These are phyloP conservation scores for Metarhizium humberi DNA, from an alignment of 2,329 filamentous ascomycete genomes.

Conservation along the genomic window DNA sequence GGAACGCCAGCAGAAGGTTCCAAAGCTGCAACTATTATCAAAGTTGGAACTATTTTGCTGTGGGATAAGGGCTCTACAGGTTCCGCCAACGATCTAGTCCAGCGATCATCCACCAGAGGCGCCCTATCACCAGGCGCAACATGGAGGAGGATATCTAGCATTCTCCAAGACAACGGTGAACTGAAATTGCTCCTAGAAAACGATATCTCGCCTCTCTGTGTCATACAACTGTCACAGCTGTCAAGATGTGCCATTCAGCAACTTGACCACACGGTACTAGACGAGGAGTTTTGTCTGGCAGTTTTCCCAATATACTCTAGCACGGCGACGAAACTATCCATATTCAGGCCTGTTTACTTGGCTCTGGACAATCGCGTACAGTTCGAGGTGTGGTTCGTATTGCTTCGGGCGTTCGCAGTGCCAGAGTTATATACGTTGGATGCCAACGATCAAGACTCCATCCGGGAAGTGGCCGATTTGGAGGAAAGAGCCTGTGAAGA, in stretches of 20 bases:
- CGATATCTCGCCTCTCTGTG: slow-evolving; percentile 68
- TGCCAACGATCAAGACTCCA: slow-evolving; percentile 29
- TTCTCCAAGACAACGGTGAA: slow-evolving; percentile 88
- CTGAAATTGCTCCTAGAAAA: slow-evolving; percentile 85
- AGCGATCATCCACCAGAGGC: slow-evolving; percentile 48
- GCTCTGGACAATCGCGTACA: slow-evolving; percentile 77
- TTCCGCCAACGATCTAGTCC: slow-evolving; percentile 46
- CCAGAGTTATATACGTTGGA: slow-evolving; percentile 75
- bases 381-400: slow-evolving; percentile 96
- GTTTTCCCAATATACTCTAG: slow-evolving; percentile 90
- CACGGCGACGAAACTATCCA: slow-evolving; percentile 60
- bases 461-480: slow-evolving; percentile 30
- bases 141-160: slow-evolving; percentile 87
- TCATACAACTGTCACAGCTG: slow-evolving; percentile 80
- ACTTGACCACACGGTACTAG: slow-evolving; percentile 80
- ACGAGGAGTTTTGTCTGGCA: slow-evolving; percentile 88
- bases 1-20: slow-evolving; percentile 21
- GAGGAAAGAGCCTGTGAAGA: slow-evolving; percentile 33
- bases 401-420: slow-evolving; percentile 82
- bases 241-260: slow-evolving; percentile 86
- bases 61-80: slow-evolving; percentile 70
- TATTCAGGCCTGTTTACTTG: slow-evolving; percentile 82
- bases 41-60: slow-evolving; percentile 81
- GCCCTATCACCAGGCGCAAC: slow-evolving; percentile 44
- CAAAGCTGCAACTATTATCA: slow-evolving; percentile 66